Evolutionary conservation across 2,329 filamentous ascomycete species (phyloP).

Genomic region (Arthrobotrys megalospora): DNA sequence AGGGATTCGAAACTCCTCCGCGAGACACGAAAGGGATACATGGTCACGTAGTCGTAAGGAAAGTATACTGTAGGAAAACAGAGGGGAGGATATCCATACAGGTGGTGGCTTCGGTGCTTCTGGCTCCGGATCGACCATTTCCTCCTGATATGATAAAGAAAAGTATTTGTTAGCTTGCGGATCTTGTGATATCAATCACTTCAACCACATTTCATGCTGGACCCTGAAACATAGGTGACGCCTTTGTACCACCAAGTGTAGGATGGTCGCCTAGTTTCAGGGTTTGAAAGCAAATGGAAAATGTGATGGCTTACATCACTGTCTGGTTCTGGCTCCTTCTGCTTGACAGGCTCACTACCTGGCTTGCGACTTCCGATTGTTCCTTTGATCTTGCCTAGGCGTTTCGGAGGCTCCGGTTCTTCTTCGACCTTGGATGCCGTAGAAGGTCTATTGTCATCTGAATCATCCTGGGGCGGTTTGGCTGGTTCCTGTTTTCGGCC

Average conservation of each 20-base stretch:
- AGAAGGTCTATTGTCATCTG: not conserved
- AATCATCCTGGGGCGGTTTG: slow-evolving; percentile 1
- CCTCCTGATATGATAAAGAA: slow-evolving; percentile 46
- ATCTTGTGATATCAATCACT: slow-evolving; percentile 30
- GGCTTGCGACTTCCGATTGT: slow-evolving; percentile 50
- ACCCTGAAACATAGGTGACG: not conserved
- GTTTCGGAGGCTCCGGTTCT: slow-evolving; percentile 39
- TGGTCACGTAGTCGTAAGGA: slow-evolving; percentile 8
- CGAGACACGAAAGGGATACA: slow-evolving; percentile 17
- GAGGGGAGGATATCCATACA: slow-evolving; percentile 47
- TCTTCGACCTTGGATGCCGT: slow-evolving; percentile 7
- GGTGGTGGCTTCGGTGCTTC: slow-evolving; percentile 54
- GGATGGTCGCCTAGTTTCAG: slow-evolving; percentile 24
- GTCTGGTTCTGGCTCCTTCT: slow-evolving; percentile 54
- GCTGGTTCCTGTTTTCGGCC: slow-evolving; percentile 33
- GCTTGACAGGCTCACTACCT: slow-evolving; percentile 42
- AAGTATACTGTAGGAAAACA: slow-evolving; percentile 11
- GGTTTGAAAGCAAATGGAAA: slow-evolving; percentile 25
- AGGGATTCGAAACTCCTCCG: not conserved
- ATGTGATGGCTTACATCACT: slow-evolving; percentile 53
- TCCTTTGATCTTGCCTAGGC: slow-evolving; percentile 57
- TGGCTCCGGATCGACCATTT: slow-evolving; percentile 56
- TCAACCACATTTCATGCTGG: slow-evolving; percentile 20
- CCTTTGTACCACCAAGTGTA: not conserved
- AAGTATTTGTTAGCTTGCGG: slow-evolving; percentile 38